phyloP scores from a whole-genome alignment of 805 yeast genomes.

The Wickerhamiella alocasiicola region DNA sequence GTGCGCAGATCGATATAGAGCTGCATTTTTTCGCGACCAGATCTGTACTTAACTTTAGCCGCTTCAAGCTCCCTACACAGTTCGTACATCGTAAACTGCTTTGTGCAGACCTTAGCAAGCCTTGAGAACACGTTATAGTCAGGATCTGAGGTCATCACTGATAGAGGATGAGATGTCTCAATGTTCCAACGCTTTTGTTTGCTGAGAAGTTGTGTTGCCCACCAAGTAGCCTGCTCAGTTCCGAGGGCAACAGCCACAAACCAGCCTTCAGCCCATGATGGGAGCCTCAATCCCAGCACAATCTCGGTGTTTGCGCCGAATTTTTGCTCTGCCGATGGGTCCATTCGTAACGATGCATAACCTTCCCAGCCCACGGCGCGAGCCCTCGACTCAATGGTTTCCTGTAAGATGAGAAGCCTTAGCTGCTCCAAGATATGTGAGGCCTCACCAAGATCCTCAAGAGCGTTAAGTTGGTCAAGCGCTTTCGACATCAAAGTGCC shows the following conservation, averaged over 20 bases:
- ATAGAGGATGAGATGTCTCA: slow-evolving; percentile 16
- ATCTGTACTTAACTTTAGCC: slow-evolving; percentile 18
- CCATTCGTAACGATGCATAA: slow-evolving; percentile 41
- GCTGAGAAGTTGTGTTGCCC: slow-evolving; percentile 18
- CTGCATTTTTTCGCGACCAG: slow-evolving; percentile 11
- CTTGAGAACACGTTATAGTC: slow-evolving; percentile 24
- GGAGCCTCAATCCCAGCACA: slow-evolving; percentile 25
- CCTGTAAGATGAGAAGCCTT: slow-evolving; percentile 37
- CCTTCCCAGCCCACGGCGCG: slow-evolving; percentile 57
- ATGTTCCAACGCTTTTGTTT: slow-evolving; percentile 19
- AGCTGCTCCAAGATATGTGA: slow-evolving; percentile 33
- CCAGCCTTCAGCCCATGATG: slow-evolving; percentile 32
- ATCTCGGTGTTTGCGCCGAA: slow-evolving; percentile 20
- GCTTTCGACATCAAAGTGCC: slow-evolving; percentile 16
- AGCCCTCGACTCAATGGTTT: slow-evolving; percentile 40
- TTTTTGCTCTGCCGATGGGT: slow-evolving; percentile 35
- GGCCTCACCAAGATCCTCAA: slow-evolving; percentile 18
- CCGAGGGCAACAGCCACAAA: slow-evolving; percentile 28
- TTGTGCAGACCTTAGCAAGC: slow-evolving; percentile 20
- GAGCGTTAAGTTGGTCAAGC: slow-evolving; percentile 14
- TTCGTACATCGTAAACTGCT: slow-evolving; percentile 24
- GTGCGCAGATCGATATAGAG: slow-evolving; percentile 17
- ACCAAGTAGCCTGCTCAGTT: slow-evolving; percentile 18
- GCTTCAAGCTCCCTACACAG: slow-evolving; percentile 23
- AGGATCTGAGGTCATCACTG: slow-evolving; percentile 15